Base-by-base conservation (phyloP, 2,329 filamentous ascomycete species). In the Fusarium newnesense region DNA sequence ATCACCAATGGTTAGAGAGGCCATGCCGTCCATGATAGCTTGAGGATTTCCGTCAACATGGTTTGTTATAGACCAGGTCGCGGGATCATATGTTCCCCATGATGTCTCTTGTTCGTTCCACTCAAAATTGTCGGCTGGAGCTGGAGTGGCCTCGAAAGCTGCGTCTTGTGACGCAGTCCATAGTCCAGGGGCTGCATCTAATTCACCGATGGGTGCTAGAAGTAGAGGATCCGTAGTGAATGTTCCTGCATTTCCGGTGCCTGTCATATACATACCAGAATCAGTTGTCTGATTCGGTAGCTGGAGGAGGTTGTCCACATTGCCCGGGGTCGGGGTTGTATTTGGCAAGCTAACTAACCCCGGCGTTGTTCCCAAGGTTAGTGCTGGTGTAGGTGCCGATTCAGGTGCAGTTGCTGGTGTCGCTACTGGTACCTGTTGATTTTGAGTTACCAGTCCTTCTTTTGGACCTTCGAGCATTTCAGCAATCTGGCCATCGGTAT, bases 101-200 rank as follows among this genome's bases (percentile, higher is more conserved):
- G 69, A 72, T 2, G 64, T 58, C 52, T 72, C 69, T n/a, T 72
- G 69, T 5, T 72, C 69, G 21, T 72, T 72, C 69, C 69, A 72
- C 19, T 72, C 68, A 5, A 72, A 72, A 15, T 69, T 57, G n/a
- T 72, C 68, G 4, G 68, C 63, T n/a, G 60, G 42, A 10, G 69
- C 28, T 18, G 46, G 57, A 21, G 47, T 1, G 12, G 52, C 46
- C 34, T 71, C 67, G 28, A 52, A 68, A 0, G 46, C 34, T 2
- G 42, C 43, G 10, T 60, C 67, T 44, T 70, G 67, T 2, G 60
- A 43, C 2, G 53, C 42, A 37, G 66, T 37, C 60, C 52, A 70
- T 2, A 60, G 30, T 4, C 67, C 67, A 46, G 53, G 53, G 5
- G 24, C 46, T n/a, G 65, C 47, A n/a, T 68, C 64, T 16, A 56